Evolutionary conservation across 305 asterid genomes (phyloP).

Genomic region (Fraxinus dipetala): DNA sequence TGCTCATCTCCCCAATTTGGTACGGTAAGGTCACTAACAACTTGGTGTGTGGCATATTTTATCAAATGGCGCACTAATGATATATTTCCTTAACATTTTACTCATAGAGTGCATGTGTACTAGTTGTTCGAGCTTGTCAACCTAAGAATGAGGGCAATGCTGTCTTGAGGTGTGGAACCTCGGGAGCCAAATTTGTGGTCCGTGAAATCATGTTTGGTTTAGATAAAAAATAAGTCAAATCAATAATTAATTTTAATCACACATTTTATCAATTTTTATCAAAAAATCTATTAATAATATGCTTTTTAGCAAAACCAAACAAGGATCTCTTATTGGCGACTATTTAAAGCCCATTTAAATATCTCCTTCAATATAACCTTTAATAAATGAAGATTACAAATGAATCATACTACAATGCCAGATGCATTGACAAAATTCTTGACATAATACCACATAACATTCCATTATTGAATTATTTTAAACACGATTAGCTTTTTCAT

Average conservation of each 20-base stretch:
- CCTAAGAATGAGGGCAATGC: not conserved
- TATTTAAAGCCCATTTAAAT: not conserved
- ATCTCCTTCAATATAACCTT: not conserved
- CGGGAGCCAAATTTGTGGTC: not conserved
- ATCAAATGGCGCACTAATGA: no score
- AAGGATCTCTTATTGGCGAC: not conserved
- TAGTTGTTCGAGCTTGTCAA: no score
- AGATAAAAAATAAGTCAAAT: not conserved
- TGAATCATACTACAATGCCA: no score
- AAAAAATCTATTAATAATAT: not conserved
- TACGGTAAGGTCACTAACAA: not conserved
- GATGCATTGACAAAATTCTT: no score
- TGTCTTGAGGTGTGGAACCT: not conserved
- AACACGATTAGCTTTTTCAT: no score
- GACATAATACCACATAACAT: no score
- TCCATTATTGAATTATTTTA: no score
- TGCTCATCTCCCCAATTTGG: not conserved
- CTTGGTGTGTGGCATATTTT: not conserved
- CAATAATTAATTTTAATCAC: no score
- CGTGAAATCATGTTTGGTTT: not conserved
- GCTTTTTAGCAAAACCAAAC: not conserved
- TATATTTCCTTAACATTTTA: no score
- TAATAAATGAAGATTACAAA: not conserved
- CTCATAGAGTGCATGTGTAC: no score
- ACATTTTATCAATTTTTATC: not conserved